Evolutionary conservation across 164 flowering plant genomes (phyloP).

Genomic region (Piper betle): DNA sequence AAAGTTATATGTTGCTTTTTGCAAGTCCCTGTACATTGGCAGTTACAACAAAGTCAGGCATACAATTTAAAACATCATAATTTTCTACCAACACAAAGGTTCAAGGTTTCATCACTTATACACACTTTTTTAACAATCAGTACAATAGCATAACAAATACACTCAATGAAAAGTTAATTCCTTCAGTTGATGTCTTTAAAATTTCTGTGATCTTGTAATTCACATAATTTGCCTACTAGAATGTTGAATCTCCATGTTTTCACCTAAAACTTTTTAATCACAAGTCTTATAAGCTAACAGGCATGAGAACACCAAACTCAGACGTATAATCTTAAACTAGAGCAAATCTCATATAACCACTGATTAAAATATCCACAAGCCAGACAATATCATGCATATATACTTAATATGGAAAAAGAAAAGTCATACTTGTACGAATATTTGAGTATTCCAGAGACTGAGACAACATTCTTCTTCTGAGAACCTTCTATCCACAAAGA

Average conservation of each 20-base stretch:
- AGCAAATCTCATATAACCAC: not conserved
- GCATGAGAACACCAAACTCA: not conserved
- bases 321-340: too few species aligned
- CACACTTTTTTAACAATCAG: too few species aligned
- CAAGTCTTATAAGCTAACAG: too few species aligned
- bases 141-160: too few species aligned
- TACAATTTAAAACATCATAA: not conserved
- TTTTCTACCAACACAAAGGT: too few species aligned
- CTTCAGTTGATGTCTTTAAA: not conserved
- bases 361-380: not conserved
- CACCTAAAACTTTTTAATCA: not conserved
- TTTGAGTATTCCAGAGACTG: slow-evolving; percentile 83
- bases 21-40: slow-evolving; percentile 60
- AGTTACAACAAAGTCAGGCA: slow-evolving; percentile 3
- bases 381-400: not conserved
- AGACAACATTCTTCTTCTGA: slow-evolving; percentile 44
- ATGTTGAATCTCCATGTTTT: too few species aligned
- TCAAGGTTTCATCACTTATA: too few species aligned
- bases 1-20: slow-evolving; percentile 84
- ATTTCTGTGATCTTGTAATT: not conserved
- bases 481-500: slow-evolving; percentile 65
- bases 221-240: not conserved
- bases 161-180: not conserved
- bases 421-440: slow-evolving; percentile 70
- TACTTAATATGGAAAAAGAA: not conserved